These are phyloP conservation scores for Lathyrus aphaca DNA, from an alignment of 306 rosid genomes.

Conservation along the genomic window DNA sequence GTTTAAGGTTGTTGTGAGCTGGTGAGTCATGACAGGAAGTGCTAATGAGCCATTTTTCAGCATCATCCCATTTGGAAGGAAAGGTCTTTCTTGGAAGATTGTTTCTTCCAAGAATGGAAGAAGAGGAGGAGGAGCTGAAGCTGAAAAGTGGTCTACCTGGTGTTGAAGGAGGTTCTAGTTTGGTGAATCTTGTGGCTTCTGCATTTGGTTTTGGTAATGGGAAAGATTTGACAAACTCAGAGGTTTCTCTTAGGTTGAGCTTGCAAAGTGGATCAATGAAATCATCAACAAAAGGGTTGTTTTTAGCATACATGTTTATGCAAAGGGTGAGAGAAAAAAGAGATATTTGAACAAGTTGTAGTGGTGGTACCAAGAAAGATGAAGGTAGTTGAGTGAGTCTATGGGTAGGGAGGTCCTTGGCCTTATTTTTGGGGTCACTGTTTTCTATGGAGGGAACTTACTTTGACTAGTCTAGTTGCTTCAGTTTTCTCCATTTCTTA, in stretches of 20 bases:
- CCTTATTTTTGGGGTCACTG: conserved; percentile 4
- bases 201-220: conserved; percentile 53
- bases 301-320: conserved; percentile 55
- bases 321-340: not conserved
- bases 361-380: conserved; percentile 44
- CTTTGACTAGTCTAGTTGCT: conserved; percentile 14
- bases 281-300: conserved; percentile 69
- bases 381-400: conserved; percentile 53
- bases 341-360: not conserved
- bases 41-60: conserved; percentile 93
- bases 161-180: conserved; percentile 75
- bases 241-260: conserved; percentile 82
- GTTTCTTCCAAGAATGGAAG: conserved; percentile 27
- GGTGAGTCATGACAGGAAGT: conserved; percentile 86
- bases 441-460: not conserved
- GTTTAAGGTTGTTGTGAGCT: conserved; percentile 57
- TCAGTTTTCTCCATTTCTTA: not conserved
- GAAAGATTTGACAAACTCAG: conserved; percentile 94
- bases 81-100: conserved; percentile 70
- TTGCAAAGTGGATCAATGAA: conserved; percentile 92
- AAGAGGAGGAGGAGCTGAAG: conserved; percentile 49
- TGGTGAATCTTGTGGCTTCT: conserved; percentile 46
- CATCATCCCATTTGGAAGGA: conserved; percentile 99
- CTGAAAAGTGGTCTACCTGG: conserved; percentile 93
- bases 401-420: conserved; percentile 68